Conservation (phyloP, 805 yeast genomes). For the Lachancea fermentati region DNA sequence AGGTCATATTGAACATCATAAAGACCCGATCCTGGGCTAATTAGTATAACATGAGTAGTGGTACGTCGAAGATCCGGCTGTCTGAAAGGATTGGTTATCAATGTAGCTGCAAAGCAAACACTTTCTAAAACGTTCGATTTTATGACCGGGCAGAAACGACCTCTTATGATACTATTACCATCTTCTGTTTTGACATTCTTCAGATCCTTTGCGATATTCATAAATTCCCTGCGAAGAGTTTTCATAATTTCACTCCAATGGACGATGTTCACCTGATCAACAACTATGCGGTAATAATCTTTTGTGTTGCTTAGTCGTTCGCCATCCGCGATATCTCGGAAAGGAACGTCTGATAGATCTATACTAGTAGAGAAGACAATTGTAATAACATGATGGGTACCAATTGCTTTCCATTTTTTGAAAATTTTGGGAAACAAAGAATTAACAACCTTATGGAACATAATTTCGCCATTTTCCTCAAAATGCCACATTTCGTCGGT, state of each 20-base stretch:
- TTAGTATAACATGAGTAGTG: conserved; percentile 79
- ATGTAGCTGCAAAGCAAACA: conserved; percentile 72
- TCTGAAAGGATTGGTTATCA: conserved; percentile 68
- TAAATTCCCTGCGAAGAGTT: conserved; percentile 75
- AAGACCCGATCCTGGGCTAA: conserved; percentile 90
- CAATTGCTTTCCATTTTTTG: conserved; percentile 78
- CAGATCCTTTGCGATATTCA: conserved; percentile 72
- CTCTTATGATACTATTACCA: conserved; percentile 40
- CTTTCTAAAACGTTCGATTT: conserved; percentile 90
- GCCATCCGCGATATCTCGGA: conserved; percentile 61
- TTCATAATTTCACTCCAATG: conserved; percentile 94
- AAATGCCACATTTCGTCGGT: conserved; percentile 98
- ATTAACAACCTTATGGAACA: conserved; percentile 87
- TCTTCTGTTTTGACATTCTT: conserved; percentile 37
- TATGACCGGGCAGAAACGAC: conserved; percentile 73
- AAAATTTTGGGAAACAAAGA: conserved; percentile 88
- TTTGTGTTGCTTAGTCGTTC: conserved; percentile 60
- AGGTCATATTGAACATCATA: conserved; percentile 85
- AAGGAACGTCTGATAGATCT: conserved; percentile 45
- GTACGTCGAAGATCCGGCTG: conserved; percentile 87
- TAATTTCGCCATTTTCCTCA: conserved; percentile 91
- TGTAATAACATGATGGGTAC: conserved; percentile 86
- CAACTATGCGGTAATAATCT: conserved; percentile 89
- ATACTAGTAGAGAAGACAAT: conserved; percentile 81
- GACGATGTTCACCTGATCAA: conserved; percentile 83